Evolutionary conservation across 169 alveolate genomes (phyloP), one percentile per base, ranked within the genome.

Genomic region (Perkinsus olseni): DNA sequence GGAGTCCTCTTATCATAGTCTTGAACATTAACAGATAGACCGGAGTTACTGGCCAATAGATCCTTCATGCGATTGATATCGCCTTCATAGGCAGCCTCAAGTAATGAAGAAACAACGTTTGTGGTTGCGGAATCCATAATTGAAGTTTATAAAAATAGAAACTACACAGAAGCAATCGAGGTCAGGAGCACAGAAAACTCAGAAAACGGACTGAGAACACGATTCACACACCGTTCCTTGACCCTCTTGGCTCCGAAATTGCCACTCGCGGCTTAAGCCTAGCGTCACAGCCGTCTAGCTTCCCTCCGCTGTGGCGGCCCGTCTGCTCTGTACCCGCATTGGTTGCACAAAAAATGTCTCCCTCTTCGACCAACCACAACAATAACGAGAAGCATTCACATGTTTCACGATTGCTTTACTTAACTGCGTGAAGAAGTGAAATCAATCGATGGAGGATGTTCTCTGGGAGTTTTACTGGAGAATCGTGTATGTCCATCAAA

Each of bases 1-100:
- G 92, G 92, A 17, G 92, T 91, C 38, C 92, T 39, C 92, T 38
- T 17, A 48, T 91, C 92, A 48, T 91, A 91, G 36, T 91, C 92
- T 34, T 38, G 50, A 40, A 40, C 50, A 40, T 40, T 40, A 40
- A 40, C 50, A 40, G 50, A 40, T 40, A 40, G 50, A 40, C 50
- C 82, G 34, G 82, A 28, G 82, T 62, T 62, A 24, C 82, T 62
- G 34, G 82, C 82, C 82, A 62, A 13, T 0, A 62, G 82, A 4
- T 62, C 82, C 82, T 62, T 62, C 82, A 62, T 62, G 34, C 82
- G 82, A 62, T 62, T 62, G 10, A 62, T 62, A 62, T 62, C 82
- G 82, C 82, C 82, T 62, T 62, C 36, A 62, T 62, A 62, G 17
- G 82, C 82, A 28, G 82, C 82, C 82, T 62, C 82, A 24, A 62